These are phyloP conservation scores for Eremomyces bilateralis DNA, from an alignment of 495 filamentous ascomycete species.

Conservation along the genomic window DNA sequence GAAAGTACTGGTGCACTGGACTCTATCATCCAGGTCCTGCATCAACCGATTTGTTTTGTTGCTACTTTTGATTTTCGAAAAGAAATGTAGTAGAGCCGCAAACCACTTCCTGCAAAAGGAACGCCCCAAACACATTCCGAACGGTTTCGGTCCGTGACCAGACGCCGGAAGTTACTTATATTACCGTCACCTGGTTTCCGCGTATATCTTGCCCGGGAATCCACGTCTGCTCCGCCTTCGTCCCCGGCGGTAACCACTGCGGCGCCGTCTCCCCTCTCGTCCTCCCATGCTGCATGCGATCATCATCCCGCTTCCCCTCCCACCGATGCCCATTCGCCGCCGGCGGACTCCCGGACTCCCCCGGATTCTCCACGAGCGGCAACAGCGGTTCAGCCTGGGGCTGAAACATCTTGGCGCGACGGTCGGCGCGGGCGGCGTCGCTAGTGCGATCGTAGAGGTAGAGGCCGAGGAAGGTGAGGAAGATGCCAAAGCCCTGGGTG, in stretches of 20 bases:
- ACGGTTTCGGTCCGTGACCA: no score
- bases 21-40: no score
- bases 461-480: conserved; percentile 72
- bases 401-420: conserved; percentile 33
- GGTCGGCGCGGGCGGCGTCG: conserved; percentile 65
- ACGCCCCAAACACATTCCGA: no score
- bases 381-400: conserved; percentile 42
- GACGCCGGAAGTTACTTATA: no score
- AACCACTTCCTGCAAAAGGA: no score
- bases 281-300: conserved; percentile 1
- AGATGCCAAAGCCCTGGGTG: conserved; percentile 67
- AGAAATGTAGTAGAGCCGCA: no score
- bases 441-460: conserved; percentile 92
- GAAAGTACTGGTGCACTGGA: no score
- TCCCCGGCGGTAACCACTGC: conserved; percentile 13
- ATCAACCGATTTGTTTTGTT: no score
- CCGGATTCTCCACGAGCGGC: conserved; percentile 32
- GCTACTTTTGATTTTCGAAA: no score
- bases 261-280: conserved; percentile 1
- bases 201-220: no score
- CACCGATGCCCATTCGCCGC: conserved; percentile 1
- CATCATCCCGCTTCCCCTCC: conserved; percentile 10
- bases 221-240: conserved; percentile 14
- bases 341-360: conserved; percentile 1
- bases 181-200: no score